A percentile compares a stretch with the other conserved stretches of the same genome.
phyloP scores from a whole-genome alignment of 169 alveolate species.

The Besnoitia besnoiti region DNA sequence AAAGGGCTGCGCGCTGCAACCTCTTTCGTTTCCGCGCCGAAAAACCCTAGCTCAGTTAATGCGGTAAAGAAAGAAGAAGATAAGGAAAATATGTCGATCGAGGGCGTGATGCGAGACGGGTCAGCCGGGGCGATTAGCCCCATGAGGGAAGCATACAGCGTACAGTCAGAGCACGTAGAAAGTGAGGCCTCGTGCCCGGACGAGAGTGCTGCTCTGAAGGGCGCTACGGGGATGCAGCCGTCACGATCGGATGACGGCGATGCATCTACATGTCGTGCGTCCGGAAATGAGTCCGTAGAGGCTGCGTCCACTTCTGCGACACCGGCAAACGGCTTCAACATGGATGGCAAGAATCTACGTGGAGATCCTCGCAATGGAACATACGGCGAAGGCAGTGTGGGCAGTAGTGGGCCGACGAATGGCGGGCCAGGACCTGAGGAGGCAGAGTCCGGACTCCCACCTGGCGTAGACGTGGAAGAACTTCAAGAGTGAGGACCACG shows the following conservation, averaged over 20 bases:
- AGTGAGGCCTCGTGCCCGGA: not conserved
- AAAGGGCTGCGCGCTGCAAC: too few relatives aligned
- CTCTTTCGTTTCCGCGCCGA: too few relatives aligned
- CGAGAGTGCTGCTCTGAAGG: not conserved
- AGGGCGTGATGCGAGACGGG: not conserved
- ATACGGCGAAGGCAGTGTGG: not conserved
- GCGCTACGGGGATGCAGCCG: not conserved
- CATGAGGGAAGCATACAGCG: not conserved
- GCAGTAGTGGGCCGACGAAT: not conserved
- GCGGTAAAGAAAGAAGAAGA: too few relatives aligned
- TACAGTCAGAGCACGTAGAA: not conserved
- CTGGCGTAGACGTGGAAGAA: slow-evolving; percentile 10
- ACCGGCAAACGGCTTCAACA: not conserved
- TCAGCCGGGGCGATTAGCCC: not conserved
- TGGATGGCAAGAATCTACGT: not conserved
- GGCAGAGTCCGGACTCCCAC: slow-evolving; percentile 4
- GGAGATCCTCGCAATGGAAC: not conserved
- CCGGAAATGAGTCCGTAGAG: not conserved
- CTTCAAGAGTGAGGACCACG: slow-evolving; percentile 8
- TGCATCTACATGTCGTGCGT: not conserved
- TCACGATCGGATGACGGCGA: not conserved
- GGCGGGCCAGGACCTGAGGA: not conserved
- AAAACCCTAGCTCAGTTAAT: too few relatives aligned
- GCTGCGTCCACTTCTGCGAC: not conserved
- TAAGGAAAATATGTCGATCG: not conserved